Evolutionary conservation across 345 rosid genomes (phyloP).

Genomic region (Alliaria petiolata): DNA sequence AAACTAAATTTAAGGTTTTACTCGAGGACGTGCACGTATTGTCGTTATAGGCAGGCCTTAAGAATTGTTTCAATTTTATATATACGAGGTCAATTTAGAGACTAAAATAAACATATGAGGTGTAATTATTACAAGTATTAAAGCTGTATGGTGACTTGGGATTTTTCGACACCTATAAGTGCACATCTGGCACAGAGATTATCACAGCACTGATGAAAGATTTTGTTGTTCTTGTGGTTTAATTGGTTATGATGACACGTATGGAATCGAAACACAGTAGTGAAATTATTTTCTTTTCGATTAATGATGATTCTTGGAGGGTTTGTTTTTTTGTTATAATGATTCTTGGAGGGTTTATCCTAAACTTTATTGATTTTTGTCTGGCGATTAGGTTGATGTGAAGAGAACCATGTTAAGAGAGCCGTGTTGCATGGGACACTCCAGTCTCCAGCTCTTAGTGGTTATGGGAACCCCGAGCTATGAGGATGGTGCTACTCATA

Average conservation of each 20-base stretch:
- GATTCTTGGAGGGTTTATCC: background rate
- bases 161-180: slow-evolving; percentile 5
- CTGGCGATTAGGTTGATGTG: slow-evolving; percentile 67
- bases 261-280: background rate
- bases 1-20: background rate
- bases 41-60: slow-evolving; percentile 9
- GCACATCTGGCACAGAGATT: slow-evolving; percentile 10
- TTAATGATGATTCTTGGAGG: background rate
- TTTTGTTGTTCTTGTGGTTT: background rate
- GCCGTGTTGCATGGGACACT: slow-evolving; percentile 71
- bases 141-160: background rate
- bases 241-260: background rate
- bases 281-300: no score
- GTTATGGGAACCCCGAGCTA: slow-evolving; percentile 80
- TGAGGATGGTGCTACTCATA: slow-evolving; percentile 63
- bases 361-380: background rate
- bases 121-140: slow-evolving; percentile 22
- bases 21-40: slow-evolving; percentile 22
- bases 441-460: slow-evolving; percentile 74
- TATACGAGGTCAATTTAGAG: slow-evolving; percentile 4
- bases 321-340: no score
- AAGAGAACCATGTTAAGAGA: slow-evolving; percentile 92
- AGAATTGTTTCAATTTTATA: background rate
- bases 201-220: slow-evolving; percentile 13
- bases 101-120: slow-evolving; percentile 8